These are phyloP conservation scores for Cornus florida DNA, from an alignment of 148 eudicot genomes.

Conservation along the genomic window DNA sequence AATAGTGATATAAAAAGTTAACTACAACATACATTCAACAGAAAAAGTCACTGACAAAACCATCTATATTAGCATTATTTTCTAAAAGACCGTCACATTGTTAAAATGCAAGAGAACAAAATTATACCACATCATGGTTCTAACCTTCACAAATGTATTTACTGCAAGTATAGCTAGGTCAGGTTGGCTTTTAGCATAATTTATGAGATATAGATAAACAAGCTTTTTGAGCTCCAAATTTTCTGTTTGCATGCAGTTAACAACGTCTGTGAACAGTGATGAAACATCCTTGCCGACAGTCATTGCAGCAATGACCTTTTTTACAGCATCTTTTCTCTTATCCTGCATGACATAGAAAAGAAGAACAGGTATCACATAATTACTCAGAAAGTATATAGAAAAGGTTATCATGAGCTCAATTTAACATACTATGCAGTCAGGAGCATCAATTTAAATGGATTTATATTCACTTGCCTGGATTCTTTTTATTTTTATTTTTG, in stretches of 20 bases:
- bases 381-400: background rate
- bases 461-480: background rate
- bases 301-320: slow-evolving; percentile 99
- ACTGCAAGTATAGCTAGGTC: slow-evolving; percentile 98
- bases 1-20: background rate
- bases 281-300: slow-evolving; percentile 99
- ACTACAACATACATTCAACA: background rate
- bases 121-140: slow-evolving; percentile 5
- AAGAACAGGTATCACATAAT: background rate
- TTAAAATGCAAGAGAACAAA: background rate
- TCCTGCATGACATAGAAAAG: slow-evolving; percentile 48
- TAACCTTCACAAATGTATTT: slow-evolving; percentile 97
- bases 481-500: too few relatives aligned
- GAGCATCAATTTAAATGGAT: background rate
- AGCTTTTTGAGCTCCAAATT: slow-evolving; percentile 97
- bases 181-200: slow-evolving; percentile 98
- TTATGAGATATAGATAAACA: slow-evolving; percentile 91
- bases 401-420: background rate
- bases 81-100: background rate
- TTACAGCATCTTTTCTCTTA: slow-evolving; percentile 99
- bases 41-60: background rate
- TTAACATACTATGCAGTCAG: background rate
- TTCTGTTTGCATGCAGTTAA: slow-evolving; percentile 99
- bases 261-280: slow-evolving; percentile 96
- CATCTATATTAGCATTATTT: background rate